A percentile compares a stretch with the other conserved stretches of the same genome.
These are phyloP conservation scores for Vararia minispora DNA, from an alignment of 768 basidiomycete species.

Conservation along the genomic window DNA sequence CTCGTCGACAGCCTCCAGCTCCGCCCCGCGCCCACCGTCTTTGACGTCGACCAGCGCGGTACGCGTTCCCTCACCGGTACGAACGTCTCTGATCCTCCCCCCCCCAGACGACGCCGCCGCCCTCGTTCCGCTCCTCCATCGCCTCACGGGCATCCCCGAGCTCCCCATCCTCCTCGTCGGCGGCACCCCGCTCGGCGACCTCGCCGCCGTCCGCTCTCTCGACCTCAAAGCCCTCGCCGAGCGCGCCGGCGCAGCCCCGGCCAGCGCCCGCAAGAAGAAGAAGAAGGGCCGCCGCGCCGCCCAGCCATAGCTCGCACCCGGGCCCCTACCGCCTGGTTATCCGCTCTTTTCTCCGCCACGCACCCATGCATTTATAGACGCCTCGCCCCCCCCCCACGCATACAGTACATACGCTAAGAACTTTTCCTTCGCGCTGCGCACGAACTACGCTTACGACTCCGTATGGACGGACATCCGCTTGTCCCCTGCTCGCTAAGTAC, in stretches of 20 bases:
- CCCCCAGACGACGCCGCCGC: constrained; percentile 48
- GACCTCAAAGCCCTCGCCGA: constrained; percentile 36
- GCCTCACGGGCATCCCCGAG: constrained; percentile 42
- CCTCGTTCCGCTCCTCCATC: constrained; percentile 46
- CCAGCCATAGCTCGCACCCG: too few relatives aligned
- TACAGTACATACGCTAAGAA: too few relatives aligned
- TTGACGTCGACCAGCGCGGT: constrained; percentile 61
- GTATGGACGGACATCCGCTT: too few relatives aligned
- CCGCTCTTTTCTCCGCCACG: too few relatives aligned
- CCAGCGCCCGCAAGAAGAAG: constrained; percentile 35
- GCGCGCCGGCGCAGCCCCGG: constrained; percentile 47
- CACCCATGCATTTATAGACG: too few relatives aligned
- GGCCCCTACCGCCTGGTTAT: too few relatives aligned
- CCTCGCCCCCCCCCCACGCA: too few relatives aligned
- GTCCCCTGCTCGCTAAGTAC: too few relatives aligned
- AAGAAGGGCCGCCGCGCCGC: constrained; percentile 24
- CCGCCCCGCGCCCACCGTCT: constrained; percentile 48
- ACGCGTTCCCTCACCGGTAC: constrained; percentile 5
- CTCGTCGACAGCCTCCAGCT: constrained; percentile 47
- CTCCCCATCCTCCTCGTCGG: constrained; percentile 63
- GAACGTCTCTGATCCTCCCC: not conserved
- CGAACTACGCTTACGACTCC: too few relatives aligned
- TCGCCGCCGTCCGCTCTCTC: constrained; percentile 41
- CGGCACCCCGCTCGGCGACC: constrained; percentile 43
- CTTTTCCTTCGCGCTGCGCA: too few relatives aligned